Evolutionary conservation across 2,329 filamentous ascomycete species (phyloP), one percentile per base, ranked within the genome.

Genomic region (Aspergillus alliaceus): DNA sequence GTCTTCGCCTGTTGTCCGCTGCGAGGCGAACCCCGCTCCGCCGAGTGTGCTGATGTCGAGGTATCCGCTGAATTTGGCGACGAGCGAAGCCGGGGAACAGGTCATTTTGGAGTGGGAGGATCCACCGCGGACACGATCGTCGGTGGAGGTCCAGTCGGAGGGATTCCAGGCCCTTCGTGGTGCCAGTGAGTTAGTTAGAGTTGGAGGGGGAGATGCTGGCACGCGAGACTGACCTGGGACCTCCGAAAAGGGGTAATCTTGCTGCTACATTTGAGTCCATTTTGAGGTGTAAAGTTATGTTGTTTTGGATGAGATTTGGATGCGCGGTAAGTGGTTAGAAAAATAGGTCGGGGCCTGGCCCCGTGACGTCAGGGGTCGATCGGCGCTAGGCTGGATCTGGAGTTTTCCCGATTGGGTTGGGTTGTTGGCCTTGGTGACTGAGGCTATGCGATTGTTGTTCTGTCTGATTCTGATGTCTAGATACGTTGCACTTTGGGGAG

Each of bases 21-120:
- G 91, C 4, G 87, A 90, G 9, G 90, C 90, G 69, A 96, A 95
- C 5, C 91, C 91, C 1, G 91, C 90, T 29, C 90, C 90, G 25
- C 90, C 90, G 0, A 95, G 84, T 0, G 89, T 86, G 53, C 81
- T 82, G 61, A 88, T 91, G 74, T 95, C 90, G 20, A 95, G 81
- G 24, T 79, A 79, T 2, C 91, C 90, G 61, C 84, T 76, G 75
- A 93, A 92, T 8, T 71, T 72, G 4, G 81, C 84, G 4, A 69
- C 72, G 2, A 72, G 62, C 14, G 70, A 60, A 20, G 70, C 71
- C 35, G 68, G 58, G 48, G 74, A 72, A 22, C 57, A 54, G 40
- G 70, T 72, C n/a, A 85, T 71, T 59, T 79, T 72, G 31, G 84
- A 86, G 54, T 77, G 73, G 60, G 88, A 91, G 58, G 81, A 82